Evolutionary conservation across 768 basidiomycete genomes (phyloP).

Genomic region (Mycena chlorophos): DNA sequence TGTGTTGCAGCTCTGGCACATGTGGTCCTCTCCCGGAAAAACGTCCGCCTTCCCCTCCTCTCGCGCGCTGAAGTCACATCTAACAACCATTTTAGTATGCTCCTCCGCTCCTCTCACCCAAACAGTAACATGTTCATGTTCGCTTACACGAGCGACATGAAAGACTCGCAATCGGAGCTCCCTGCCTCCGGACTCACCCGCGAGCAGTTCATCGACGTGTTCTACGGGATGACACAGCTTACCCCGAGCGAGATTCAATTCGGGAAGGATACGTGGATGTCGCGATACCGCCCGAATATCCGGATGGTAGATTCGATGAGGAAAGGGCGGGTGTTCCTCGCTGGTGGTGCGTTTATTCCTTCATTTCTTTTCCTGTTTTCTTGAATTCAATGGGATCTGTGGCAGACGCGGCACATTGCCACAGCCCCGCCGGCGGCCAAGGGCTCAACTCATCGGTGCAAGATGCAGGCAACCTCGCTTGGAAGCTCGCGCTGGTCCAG

Average conservation of each 20-base stretch:
- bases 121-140: constrained; percentile 5
- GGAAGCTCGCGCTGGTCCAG: constrained; percentile 46
- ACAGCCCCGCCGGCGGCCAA: constrained; percentile 46
- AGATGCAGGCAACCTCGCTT: constrained; percentile 43
- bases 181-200: constrained; percentile 13
- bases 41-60: too few relatives aligned
- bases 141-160: constrained; percentile 1
- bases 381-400: neutral
- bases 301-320: constrained; percentile 47
- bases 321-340: constrained; percentile 46
- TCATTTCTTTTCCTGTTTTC: neutral
- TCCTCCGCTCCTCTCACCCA: neutral
- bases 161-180: too few relatives aligned
- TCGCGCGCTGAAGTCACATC: too few relatives aligned
- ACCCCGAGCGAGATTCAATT: constrained; percentile 35
- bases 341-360: constrained; percentile 38
- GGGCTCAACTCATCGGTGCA: constrained; percentile 41
- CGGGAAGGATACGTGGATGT: constrained; percentile 27
- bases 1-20: constrained; percentile 28
- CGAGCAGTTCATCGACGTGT: constrained; percentile 29
- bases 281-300: constrained; percentile 43
- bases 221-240: constrained; percentile 30
- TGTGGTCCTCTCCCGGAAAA: too few relatives aligned
- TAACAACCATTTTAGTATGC: too few relatives aligned
- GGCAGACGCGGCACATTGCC: constrained; percentile 52